phyloP scores from a whole-genome alignment of 1,284 basidiomycete species.

The Lentinus polychrous region DNA sequence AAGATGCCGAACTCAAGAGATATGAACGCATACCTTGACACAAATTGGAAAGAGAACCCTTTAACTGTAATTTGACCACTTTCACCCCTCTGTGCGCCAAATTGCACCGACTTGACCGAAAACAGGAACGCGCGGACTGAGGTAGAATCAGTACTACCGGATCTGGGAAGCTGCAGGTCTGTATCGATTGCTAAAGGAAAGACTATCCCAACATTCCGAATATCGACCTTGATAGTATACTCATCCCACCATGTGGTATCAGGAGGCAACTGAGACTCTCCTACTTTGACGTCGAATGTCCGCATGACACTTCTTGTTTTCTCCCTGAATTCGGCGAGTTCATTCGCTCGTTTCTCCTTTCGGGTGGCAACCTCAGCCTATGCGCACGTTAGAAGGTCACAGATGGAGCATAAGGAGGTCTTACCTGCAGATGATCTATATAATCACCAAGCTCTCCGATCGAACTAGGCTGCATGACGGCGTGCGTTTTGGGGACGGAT shows the following conservation, averaged over 20 bases:
- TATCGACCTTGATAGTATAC: slow-evolving; percentile 56
- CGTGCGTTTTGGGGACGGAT: slow-evolving; percentile 70
- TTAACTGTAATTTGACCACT: slow-evolving; percentile 71
- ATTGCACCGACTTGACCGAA: slow-evolving; percentile 69
- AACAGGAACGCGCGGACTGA: slow-evolving; percentile 77
- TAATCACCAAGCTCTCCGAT: slow-evolving; percentile 86
- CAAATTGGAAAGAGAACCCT: slow-evolving; percentile 78
- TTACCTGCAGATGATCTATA: slow-evolving; percentile 73
- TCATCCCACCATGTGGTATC: slow-evolving; percentile 58
- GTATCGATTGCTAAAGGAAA: slow-evolving; percentile 67
- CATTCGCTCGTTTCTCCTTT: slow-evolving; percentile 65
- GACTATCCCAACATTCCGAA: slow-evolving; percentile 75
- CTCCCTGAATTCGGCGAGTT: slow-evolving; percentile 78
- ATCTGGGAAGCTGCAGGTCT: slow-evolving; percentile 39
- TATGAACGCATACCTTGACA: slow-evolving; percentile 49
- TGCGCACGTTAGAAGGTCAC: slow-evolving; percentile 1
- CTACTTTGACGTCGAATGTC: slow-evolving; percentile 61
- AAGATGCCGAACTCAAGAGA: neutral
- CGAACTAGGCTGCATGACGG: slow-evolving; percentile 88
- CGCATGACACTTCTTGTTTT: slow-evolving; percentile 67
- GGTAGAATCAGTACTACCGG: slow-evolving; percentile 30
- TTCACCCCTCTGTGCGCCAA: slow-evolving; percentile 69
- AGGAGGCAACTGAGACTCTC: slow-evolving; percentile 30
- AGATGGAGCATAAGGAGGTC: slow-evolving; percentile 2
- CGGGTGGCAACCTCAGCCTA: slow-evolving; percentile 70